Evolutionary conservation across 345 rosid species (phyloP), one percentile per base, ranked within the genome.

Genomic region (Lenwebbia sp.): DNA sequence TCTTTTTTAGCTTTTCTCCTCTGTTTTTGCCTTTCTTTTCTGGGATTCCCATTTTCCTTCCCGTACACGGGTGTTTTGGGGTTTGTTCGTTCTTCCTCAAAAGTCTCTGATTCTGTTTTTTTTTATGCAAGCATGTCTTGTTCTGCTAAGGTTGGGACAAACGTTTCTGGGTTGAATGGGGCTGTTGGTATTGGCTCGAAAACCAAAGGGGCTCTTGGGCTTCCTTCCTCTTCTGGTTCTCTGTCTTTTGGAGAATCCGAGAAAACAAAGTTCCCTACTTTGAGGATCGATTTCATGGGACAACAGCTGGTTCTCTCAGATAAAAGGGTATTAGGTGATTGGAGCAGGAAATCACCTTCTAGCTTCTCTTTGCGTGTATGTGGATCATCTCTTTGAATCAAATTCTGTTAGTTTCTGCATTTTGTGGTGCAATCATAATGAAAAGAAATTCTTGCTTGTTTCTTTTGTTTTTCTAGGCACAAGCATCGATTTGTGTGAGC

Each of bases 401-500:
- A 62, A 25, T 33, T 11, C 26, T 53, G 17, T 37, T 56, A 14
- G 44, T 40, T 52, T 30, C 9, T 14, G 23, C 7, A 50, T 0
- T 83, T 83, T 28, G 47, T 2, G 56, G 14, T 28, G 26, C 37
- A 52, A 33, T 51, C 57, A 17, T 30, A 55, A 28, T 82, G 54
- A 82, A 3, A 50, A 82, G 84, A 82, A n/a, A 28, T 15, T 21
- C 54, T 70, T 33, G 78, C 44, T 70, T 70, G 78, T 19, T 70
- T 70, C 78, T 70, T 70, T 70, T 33, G 25, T 70, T 7, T 33
- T 37, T 25, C 47, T 19, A 70, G 78, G 78, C 47, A 75, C 92
- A 89, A 87, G 86, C 92, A 82, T 90, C 92, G 30, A 82, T 90
- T 62, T 91, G 93, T 88, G 92, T 90, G 51, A 87, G 95, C 82